Base-by-base conservation (phyloP, 179 eudicot genomes). In the Beta lomatogona region DNA sequence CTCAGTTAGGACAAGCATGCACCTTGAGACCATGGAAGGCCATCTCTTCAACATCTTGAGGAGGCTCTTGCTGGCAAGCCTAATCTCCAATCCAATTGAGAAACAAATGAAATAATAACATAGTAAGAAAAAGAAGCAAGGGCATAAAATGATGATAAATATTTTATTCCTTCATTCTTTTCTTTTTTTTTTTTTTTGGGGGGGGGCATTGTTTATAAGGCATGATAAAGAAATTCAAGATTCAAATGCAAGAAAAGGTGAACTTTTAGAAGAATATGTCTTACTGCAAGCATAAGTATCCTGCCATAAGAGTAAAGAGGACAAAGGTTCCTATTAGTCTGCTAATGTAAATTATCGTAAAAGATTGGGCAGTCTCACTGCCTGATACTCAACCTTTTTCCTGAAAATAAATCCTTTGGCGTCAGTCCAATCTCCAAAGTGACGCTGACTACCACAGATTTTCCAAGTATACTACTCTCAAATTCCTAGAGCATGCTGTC, bases 11-110 rank as follows among this genome's bases (percentile, higher is more conserved):
- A 84, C 80, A 79, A 86, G 86, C 79, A 94, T 92, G 85, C 93
- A 92, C 83, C 88, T 89, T 69, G 98, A 90, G 83, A 89, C 85
- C 88, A 92, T 86, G 28, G 91, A 87, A n/a, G 97, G 99, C 99
- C 99, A 97, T 83, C 98, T 88, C 84, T 92, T 97, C 71, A 97
- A 87, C 91, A 93, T 87, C 90, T 94, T 97, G 77, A 94, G 86
- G 80, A 97, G 90, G 78, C 91, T 89, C 88, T 90, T 97, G 55
- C 94, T 94, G 76, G 99, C 98, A 91, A 89, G 92, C 85, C 99
- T 97, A 90, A 58, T 81, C 64, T 77, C 60, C 77, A 79, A 81
- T 73, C 73, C 71, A 82, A 80, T 45, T 81, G 52, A 86, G 80
- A 65, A 65, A 61, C 15, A 76, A 69, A 69, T 9, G 58, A 41